Evolutionary conservation across 306 rosid genomes (phyloP), one percentile per base, ranked within the genome.

Genomic region (Astragalus membranaceus): DNA sequence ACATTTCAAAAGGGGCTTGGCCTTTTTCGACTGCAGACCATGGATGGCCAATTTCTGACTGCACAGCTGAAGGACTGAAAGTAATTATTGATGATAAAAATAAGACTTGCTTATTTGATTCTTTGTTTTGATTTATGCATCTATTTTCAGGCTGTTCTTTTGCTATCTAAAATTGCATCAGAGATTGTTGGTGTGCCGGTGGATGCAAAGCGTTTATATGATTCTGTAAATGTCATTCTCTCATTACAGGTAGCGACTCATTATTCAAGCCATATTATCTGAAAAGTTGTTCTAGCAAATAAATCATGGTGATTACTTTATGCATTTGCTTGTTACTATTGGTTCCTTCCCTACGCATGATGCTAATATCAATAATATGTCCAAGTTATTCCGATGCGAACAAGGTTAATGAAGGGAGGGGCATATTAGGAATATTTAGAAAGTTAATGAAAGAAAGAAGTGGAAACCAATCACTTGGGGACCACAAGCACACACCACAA

Each of bases 11-110:
- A 78, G 97, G 98, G 3, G 90, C 96, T 66, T 93, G 98, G 98
- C 91, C 98, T 44, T 93, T 90, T 77, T 90, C 96, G 11, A 86
- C 92, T 7, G 83, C 69, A 55, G 96, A 92, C 81, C 98, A 92
- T 58, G 98, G 98, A 80, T 92, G 98, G 98, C 98, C 96, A 30
- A 86, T 92, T 76, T 92, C 98, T 56, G 98, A 92, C 80, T 88
- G 96, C 85, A 90, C 98, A 1, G 86, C 98, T 32, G 96, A 93
- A 93, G 96, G 95, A 69, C 81, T 93, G 62, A 84, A 88, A 80
- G 96, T 85, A 73, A 75, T 73, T 75, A 52, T 63, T 72, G 36
- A 53, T 39, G 26, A 16, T 35, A 66, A 64, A 71, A 69, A 4
- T 46, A 64, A 20, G 29, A 56, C 10, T 74, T 62, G 32, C 36